Evolutionary conservation across 257 asterid species (phyloP), one percentile per base, ranked within the genome.

Genomic region (Lantana camara): DNA sequence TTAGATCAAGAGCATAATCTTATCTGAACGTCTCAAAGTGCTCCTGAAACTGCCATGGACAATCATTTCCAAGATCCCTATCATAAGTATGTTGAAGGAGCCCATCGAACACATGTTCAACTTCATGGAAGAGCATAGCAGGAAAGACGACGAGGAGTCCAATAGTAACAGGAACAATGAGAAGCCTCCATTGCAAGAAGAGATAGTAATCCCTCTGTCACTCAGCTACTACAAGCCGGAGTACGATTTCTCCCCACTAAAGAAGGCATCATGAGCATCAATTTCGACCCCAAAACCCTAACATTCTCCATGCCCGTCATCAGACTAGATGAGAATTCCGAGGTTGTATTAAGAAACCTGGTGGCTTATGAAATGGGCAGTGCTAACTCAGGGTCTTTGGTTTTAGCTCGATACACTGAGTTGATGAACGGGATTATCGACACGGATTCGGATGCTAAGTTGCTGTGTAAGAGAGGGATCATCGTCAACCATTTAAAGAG

Each of bases 361-460:
- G 84, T 84, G 0, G 86, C 91, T 1, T 82, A 81, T 5, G 91
- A 84, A 58, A 81, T 79, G 0, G 79, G 81, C n/a, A 56, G n/a
- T 40, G 5, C 60, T 73, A n/a, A n/a, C n/a, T 50, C 78, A 1
- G 84, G 86, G 19, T 73, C 85, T 0, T 37, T 77, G 78, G 61
- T 75, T 23, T 57, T 84, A 4, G 71, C 84, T 0, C 81, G 86
- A 11, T 84, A 76, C 70, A 65, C 81, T 0, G 91, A 84, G 41
- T 23, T 82, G 30, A 81, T 84, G 82, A 82, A 81, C 17, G 91
- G 86, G 23, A 73, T 84, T 32, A 73, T 81, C 46, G 91, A 84
- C 44, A 77, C 82, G 0, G 75, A 61, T 7, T 77, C 57, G 34
- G 88, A 84, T 46, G 91, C 73, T 1, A 66, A 35, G 72, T 19